phyloP scores from a whole-genome alignment of 2,329 filamentous ascomycete species.

The Alternaria ventricosa region DNA sequence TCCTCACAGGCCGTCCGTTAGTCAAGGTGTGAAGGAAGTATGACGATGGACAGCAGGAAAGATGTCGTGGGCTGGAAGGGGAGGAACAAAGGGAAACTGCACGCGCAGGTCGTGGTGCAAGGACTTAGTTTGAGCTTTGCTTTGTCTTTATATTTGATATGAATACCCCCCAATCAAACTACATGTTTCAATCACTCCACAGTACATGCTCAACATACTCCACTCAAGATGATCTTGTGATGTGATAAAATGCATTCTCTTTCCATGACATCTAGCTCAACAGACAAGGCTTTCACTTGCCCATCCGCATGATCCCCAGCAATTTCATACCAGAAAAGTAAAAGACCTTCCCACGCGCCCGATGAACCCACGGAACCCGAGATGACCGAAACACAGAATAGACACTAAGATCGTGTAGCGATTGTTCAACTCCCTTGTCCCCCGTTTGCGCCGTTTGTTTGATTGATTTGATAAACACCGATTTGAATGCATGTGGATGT shows the following conservation, averaged over 20 bases:
- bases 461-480: conserved; percentile 18
- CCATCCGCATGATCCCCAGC: not conserved
- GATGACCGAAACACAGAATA: not conserved
- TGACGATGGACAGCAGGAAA: not conserved
- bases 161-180: not conserved
- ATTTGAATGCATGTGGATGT: conserved; percentile 11
- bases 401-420: conserved; percentile 8
- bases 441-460: not conserved
- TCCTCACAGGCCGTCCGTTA: not conserved
- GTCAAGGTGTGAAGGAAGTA: not conserved
- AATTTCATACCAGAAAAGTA: not conserved
- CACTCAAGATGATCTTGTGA: not conserved
- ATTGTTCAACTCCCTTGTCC: conserved; percentile 5
- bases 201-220: not conserved
- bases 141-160: not conserved
- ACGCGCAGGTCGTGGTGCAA: not conserved
- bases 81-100: not conserved
- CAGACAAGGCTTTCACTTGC: not conserved
- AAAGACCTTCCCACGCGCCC: not conserved
- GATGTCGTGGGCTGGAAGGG: not conserved
- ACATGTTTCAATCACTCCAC: too few relatives aligned
- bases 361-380: not conserved
- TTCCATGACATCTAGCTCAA: not conserved
- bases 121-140: not conserved
- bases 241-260: not conserved